phyloP scores from a whole-genome alignment of 805 yeast species.

The Dipodascus geniculatus region DNA sequence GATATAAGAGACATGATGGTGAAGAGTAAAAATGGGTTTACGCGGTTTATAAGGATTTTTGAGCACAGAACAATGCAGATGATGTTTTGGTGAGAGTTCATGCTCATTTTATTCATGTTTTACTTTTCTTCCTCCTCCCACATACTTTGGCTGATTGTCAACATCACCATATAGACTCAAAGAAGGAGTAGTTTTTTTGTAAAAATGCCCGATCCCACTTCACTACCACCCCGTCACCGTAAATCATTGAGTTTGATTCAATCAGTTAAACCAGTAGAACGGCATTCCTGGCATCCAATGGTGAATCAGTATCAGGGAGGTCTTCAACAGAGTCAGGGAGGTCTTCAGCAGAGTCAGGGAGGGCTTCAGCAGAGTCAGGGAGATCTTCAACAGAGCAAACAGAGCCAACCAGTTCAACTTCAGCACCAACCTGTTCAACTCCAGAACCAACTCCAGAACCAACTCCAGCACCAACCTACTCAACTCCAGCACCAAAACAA shows the following conservation, averaged over 20 bases:
- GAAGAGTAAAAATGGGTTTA: background rate
- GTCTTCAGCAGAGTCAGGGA: too few species aligned
- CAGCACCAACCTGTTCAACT: background rate
- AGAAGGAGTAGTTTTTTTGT: background rate
- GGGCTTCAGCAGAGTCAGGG: too few species aligned
- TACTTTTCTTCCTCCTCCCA: background rate
- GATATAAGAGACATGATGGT: background rate
- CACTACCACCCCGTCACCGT: background rate
- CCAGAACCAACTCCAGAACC: background rate
- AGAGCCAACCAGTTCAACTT: too few species aligned
- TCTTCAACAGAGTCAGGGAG: too few species aligned
- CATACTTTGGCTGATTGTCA: too few species aligned
- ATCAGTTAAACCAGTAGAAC: background rate
- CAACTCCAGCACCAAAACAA: background rate
- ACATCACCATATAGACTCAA: too few species aligned
- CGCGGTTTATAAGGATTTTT: too few species aligned
- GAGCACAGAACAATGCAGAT: too few species aligned
- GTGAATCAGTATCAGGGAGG: background rate
- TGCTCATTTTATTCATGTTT: background rate
- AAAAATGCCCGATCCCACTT: background rate
- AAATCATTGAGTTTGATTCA: background rate
- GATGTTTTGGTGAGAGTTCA: too few species aligned
- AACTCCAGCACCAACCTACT: background rate
- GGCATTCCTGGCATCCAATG: slow-evolving; percentile 1
- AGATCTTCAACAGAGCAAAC: too few species aligned